These are phyloP conservation scores for Prunus mume DNA, from an alignment of 306 rosid species.

Conservation along the genomic window DNA sequence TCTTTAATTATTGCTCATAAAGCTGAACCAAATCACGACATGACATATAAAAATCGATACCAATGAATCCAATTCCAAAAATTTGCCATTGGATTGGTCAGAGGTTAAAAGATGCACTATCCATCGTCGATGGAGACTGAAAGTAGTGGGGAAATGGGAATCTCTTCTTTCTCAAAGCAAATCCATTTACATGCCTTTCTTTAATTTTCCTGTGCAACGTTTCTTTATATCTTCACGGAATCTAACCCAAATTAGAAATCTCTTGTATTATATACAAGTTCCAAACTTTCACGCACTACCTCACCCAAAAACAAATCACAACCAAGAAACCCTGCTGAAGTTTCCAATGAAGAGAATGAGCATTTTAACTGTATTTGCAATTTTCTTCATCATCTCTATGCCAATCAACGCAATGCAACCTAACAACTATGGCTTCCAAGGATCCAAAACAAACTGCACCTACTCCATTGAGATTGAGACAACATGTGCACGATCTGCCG, in stretches of 20 bases:
- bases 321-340: background rate
- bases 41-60: background rate
- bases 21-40: background rate
- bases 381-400: conserved; percentile 14
- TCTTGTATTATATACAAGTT: background rate
- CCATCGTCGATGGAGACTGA: background rate
- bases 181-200: background rate
- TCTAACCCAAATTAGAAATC: background rate
- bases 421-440: conserved; percentile 1
- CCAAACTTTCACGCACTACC: background rate
- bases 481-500: conserved; percentile 26
- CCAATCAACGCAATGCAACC: background rate
- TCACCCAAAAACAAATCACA: background rate
- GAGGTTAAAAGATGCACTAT: conserved; percentile 4
- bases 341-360: conserved; percentile 14
- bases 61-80: background rate
- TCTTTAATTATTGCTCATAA: background rate
- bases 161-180: conserved; percentile 27
- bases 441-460: conserved; percentile 24
- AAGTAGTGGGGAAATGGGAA: conserved; percentile 6
- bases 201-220: background rate
- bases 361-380: conserved; percentile 1
- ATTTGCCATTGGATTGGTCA: background rate
- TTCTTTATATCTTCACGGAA: conserved; percentile 6
- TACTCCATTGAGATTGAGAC: conserved; percentile 37